A percentile compares a stretch with the other conserved stretches of the same genome.
Conservation (phyloP, 805 yeast species). For the Teunomyces panamensis region DNA sequence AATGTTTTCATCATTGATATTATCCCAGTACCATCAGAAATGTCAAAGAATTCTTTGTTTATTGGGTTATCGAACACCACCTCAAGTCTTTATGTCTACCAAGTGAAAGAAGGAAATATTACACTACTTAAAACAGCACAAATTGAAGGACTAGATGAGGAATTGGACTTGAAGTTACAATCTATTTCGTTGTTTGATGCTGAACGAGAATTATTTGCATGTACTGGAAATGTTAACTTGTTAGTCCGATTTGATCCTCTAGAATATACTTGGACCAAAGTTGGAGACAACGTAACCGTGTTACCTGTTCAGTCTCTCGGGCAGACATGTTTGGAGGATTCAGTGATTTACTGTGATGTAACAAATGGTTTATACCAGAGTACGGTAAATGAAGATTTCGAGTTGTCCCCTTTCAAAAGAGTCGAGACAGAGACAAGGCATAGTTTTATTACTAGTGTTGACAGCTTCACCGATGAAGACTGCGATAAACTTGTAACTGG, state of each 20-base stretch:
- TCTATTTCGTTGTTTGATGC: constrained; percentile 13
- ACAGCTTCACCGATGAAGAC: background rate
- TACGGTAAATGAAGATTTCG: background rate
- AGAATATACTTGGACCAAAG: background rate
- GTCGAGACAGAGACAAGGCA: background rate
- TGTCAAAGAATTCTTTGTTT: background rate
- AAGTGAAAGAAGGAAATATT: background rate
- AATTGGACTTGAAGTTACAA: constrained; percentile 4
- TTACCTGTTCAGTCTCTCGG: constrained; percentile 1
- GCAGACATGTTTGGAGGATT: background rate
- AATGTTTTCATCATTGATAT: background rate
- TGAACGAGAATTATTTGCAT: constrained; percentile 10
- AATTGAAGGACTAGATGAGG: background rate
- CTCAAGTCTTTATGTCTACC: background rate
- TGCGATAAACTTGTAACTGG: constrained; percentile 14
- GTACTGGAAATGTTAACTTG: constrained; percentile 17
- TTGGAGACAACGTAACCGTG: background rate
- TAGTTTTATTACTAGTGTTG: constrained; percentile 5
- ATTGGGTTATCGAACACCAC: constrained; percentile 3
- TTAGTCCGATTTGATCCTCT: constrained; percentile 5
- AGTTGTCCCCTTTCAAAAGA: background rate
- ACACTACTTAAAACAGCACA: background rate
- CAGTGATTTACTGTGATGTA: constrained; percentile 3
- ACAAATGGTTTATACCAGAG: constrained; percentile 5
- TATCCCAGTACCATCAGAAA: background rate